These are phyloP conservation scores for Dovyalis caffra DNA, from an alignment of 345 rosid species.

Conservation along the genomic window DNA sequence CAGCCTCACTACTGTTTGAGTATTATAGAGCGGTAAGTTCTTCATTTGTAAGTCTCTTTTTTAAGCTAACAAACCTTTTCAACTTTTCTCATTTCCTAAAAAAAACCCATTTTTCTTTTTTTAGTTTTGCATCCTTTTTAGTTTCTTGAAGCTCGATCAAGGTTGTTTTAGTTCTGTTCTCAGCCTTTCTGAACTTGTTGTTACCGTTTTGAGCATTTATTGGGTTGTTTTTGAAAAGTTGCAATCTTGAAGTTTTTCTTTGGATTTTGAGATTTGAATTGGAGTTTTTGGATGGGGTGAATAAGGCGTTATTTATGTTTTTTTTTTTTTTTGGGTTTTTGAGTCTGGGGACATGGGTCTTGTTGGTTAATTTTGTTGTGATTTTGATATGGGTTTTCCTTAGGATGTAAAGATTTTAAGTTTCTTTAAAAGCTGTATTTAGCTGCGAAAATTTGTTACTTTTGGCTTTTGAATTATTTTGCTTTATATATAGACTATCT, in stretches of 20 bases:
- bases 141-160: conserved; percentile 43
- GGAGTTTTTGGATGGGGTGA: conserved; percentile 6
- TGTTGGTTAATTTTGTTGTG: conserved; percentile 13
- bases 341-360: conserved; percentile 20
- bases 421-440: conserved; percentile 2
- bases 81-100: conserved; percentile 2
- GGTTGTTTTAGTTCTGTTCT: conserved; percentile 21
- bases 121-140: conserved; percentile 26
- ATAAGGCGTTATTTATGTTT: background rate
- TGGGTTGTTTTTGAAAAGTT: conserved; percentile 10
- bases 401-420: conserved; percentile 3
- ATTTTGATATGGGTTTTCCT: conserved; percentile 8
- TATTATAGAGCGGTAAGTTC: conserved; percentile 22
- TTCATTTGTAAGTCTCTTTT: conserved; percentile 14
- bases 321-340: conserved; percentile 10
- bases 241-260: conserved; percentile 6
- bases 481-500: conserved; percentile 14
- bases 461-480: conserved; percentile 9
- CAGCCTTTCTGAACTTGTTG: conserved; percentile 6
- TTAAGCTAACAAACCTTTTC: conserved; percentile 23
- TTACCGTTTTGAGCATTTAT: conserved; percentile 14
- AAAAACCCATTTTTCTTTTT: conserved; percentile 20
- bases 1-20: conserved; percentile 14
- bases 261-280: conserved; percentile 23
- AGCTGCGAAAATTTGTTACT: background rate